phyloP scores from a whole-genome alignment of 2,329 filamentous ascomycete genomes.

The Allantophomopsis lycopodina region DNA sequence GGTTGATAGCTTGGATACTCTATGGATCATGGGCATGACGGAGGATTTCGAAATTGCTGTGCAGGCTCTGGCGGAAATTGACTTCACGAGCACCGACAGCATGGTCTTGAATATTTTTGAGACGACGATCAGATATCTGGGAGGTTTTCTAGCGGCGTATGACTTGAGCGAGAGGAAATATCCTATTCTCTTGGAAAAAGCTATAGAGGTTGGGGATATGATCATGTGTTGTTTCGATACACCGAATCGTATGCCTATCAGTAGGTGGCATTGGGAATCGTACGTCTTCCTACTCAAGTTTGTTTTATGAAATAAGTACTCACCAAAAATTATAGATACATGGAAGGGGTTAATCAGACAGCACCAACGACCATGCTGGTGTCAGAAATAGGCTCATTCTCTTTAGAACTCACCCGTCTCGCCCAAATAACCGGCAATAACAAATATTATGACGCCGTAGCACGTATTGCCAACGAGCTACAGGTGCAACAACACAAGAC shows the following conservation, averaged over 20 bases:
- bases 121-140: slow-evolving; percentile 24
- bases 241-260: slow-evolving; percentile 33
- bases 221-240: slow-evolving; percentile 32
- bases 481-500: slow-evolving; percentile 54
- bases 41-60: slow-evolving; percentile 68
- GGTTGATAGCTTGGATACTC: slow-evolving; percentile 66
- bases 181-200: slow-evolving; percentile 16
- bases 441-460: slow-evolving; percentile 65
- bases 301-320: slow-evolving; percentile 18
- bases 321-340: too few relatives aligned
- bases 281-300: slow-evolving; percentile 46
- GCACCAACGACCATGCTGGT: slow-evolving; percentile 23
- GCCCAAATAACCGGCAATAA: slow-evolving; percentile 54
- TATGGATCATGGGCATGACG: slow-evolving; percentile 71
- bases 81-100: slow-evolving; percentile 12
- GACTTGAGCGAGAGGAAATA: slow-evolving; percentile 18
- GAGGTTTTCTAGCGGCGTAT: slow-evolving; percentile 21
- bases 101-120: slow-evolving; percentile 22
- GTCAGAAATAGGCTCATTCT: slow-evolving; percentile 22
- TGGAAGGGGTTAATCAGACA: too few relatives aligned
- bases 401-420: slow-evolving; percentile 57
- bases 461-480: slow-evolving; percentile 59
- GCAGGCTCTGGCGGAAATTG: slow-evolving; percentile 48
- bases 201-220: slow-evolving; percentile 17
- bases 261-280: slow-evolving; percentile 18